Conservation (phyloP, 148 eudicot genomes). For the Tetragonia tetragonoides region DNA sequence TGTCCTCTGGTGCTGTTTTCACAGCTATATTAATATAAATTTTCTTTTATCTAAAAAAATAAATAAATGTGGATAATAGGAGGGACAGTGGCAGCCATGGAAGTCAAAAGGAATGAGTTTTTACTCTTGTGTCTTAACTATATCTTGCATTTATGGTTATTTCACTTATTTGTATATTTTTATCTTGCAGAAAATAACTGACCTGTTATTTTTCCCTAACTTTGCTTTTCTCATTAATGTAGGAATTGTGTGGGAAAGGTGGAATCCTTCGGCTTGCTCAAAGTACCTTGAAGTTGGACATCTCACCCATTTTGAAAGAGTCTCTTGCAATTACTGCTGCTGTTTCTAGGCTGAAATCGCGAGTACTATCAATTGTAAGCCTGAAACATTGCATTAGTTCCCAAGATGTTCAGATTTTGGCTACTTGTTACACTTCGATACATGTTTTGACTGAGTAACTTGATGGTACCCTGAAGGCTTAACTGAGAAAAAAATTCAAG, state of each 20-base stretch:
- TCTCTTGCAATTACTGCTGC: slow-evolving; percentile 55
- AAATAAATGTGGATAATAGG: background rate
- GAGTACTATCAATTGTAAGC: slow-evolving; percentile 83
- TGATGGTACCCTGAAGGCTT: background rate
- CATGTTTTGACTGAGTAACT: slow-evolving; percentile 13
- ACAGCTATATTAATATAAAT: no score
- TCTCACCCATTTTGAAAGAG: slow-evolving; percentile 35
- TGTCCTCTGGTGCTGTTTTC: no score
- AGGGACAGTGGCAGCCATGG: background rate
- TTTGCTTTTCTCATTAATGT: slow-evolving; percentile 27
- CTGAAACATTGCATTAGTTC: slow-evolving; percentile 10
- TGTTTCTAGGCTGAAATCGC: slow-evolving; percentile 78
- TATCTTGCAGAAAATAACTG: background rate
- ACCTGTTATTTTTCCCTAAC: background rate
- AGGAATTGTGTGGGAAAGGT: slow-evolving; percentile 85
- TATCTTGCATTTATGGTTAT: background rate
- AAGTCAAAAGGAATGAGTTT: background rate
- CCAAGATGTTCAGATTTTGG: slow-evolving; percentile 2
- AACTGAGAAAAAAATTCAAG: background rate
- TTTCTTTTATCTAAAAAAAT: no score
- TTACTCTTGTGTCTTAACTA: background rate
- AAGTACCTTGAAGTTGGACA: slow-evolving; percentile 55
- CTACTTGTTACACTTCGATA: slow-evolving; percentile 1
- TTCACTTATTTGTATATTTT: background rate
- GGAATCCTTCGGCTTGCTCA: slow-evolving; percentile 74